Percentiles rank a stretch among this genome's conserved stretches.
These are phyloP conservation scores for Monosporascus sp. DNA, from an alignment of 2,329 filamentous ascomycete genomes.

Conservation along the genomic window DNA sequence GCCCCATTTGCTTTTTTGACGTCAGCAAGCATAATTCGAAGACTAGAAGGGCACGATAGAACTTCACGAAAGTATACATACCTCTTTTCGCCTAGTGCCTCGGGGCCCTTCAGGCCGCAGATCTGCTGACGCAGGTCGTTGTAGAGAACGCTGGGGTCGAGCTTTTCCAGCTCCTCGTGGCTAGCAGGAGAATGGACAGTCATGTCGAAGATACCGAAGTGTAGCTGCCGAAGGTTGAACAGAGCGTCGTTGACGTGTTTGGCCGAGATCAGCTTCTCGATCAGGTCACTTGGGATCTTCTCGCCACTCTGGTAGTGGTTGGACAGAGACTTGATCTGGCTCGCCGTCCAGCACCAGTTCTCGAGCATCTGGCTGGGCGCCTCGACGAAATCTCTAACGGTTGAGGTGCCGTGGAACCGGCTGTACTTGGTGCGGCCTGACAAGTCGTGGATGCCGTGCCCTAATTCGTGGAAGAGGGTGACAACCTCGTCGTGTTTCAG, in stretches of 20 bases:
- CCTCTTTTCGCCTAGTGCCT: constrained; percentile 53
- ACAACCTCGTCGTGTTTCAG: constrained; percentile 81
- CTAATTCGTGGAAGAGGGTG: constrained; percentile 74
- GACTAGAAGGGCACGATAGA: constrained; percentile 1
- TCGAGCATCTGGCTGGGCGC: constrained; percentile 69
- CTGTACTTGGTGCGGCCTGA: constrained; percentile 57
- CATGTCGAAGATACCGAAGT: constrained; percentile 84
- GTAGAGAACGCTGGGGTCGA: constrained; percentile 63
- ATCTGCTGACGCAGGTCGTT: constrained; percentile 70
- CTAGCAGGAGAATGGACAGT: constrained; percentile 64
- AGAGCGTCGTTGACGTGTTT: constrained; percentile 78
- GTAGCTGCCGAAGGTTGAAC: constrained; percentile 71
- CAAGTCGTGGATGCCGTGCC: constrained; percentile 66
- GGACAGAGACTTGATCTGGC: constrained; percentile 60
- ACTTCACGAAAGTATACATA: constrained; percentile 27
- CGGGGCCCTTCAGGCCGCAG: constrained; percentile 67
- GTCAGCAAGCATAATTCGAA: constrained; percentile 19
- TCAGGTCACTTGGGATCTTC: constrained; percentile 68
- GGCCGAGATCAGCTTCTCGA: constrained; percentile 67
- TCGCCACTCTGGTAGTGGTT: constrained; percentile 67
- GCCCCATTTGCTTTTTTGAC: constrained; percentile 54
- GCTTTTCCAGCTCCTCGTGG: constrained; percentile 61
- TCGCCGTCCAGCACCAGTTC: constrained; percentile 69
- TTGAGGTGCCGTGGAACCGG: constrained; percentile 62
- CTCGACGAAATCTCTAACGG: constrained; percentile 65